Conservation (phyloP, 2,329 filamentous ascomycete species). For the Colletotrichum sojae region DNA sequence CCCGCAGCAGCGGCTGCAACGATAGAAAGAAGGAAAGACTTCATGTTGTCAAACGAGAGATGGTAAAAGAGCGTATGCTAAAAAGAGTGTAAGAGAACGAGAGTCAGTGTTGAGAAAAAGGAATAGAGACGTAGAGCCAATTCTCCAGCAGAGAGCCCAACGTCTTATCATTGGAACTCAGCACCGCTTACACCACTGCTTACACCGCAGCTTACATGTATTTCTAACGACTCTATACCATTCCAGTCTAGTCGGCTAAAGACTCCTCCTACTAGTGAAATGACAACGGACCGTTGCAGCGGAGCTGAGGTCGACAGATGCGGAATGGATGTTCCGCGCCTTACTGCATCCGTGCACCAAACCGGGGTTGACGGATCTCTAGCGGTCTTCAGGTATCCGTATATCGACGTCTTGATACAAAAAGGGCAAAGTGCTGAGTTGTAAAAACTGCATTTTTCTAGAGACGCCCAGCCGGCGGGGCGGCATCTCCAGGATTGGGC, state of each 20-base stretch:
- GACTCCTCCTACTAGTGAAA: neutral
- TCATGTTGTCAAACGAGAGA: constrained; percentile 4
- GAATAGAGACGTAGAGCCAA: neutral
- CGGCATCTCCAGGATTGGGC: neutral
- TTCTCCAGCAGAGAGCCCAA: neutral
- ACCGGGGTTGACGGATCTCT: neutral
- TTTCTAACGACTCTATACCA: too few relatives aligned
- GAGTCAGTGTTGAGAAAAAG: neutral
- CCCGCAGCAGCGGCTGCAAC: constrained; percentile 41
- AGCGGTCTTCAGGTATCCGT: neutral
- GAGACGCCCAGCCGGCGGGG: neutral
- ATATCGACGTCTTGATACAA: neutral
- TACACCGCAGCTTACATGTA: too few relatives aligned
- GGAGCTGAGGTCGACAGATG: neutral
- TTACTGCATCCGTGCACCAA: neutral
- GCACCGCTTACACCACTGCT: too few relatives aligned
- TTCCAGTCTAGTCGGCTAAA: too few relatives aligned
- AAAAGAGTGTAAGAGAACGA: neutral
- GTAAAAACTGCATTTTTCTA: neutral
- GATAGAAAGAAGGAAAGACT: constrained; percentile 10
- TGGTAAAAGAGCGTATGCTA: neutral
- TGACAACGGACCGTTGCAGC: neutral
- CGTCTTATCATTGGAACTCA: neutral
- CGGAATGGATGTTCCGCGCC: neutral
- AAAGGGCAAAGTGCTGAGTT: neutral